Evolutionary conservation across 495 filamentous ascomycete genomes (phyloP).

Genomic region (Parathielavia appendiculata): DNA sequence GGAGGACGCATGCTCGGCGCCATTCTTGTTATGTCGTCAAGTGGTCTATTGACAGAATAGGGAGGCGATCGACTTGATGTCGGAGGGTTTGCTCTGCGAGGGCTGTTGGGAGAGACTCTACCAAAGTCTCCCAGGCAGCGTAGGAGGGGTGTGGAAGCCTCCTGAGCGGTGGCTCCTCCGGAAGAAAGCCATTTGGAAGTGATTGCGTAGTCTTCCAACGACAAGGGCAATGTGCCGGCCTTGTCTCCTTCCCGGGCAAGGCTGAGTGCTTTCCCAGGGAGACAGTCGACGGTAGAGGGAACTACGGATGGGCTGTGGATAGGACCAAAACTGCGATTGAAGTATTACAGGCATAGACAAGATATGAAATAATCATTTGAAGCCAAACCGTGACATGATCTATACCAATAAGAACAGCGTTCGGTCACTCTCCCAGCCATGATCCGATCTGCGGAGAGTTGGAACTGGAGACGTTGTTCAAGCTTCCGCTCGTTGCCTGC

Average conservation of each 20-base stretch:
- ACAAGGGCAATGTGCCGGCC: background rate
- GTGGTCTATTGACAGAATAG: slow-evolving; percentile 59
- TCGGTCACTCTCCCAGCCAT: background rate
- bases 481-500: slow-evolving; percentile 3
- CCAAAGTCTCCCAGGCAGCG: slow-evolving; percentile 69
- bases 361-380: too few relatives aligned
- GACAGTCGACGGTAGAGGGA: slow-evolving; percentile 12
- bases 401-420: background rate
- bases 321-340: background rate
- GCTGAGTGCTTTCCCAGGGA: slow-evolving; percentile 13
- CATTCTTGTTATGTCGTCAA: slow-evolving; percentile 67
- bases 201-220: slow-evolving; percentile 25
- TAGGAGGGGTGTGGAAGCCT: slow-evolving; percentile 71
- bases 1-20: slow-evolving; percentile 70
- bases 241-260: background rate
- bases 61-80: slow-evolving; percentile 58
- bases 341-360: background rate
- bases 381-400: background rate
- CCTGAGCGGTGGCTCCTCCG: slow-evolving; percentile 61
- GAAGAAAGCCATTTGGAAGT: slow-evolving; percentile 68
- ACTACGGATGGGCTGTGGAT: background rate
- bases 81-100: slow-evolving; percentile 64
- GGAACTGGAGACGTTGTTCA: background rate
- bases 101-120: slow-evolving; percentile 60
- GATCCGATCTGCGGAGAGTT: slow-evolving; percentile 12